Evolutionary conservation across 1,284 basidiomycete species (phyloP).

Genomic region (Malassezia arunalokei): DNA sequence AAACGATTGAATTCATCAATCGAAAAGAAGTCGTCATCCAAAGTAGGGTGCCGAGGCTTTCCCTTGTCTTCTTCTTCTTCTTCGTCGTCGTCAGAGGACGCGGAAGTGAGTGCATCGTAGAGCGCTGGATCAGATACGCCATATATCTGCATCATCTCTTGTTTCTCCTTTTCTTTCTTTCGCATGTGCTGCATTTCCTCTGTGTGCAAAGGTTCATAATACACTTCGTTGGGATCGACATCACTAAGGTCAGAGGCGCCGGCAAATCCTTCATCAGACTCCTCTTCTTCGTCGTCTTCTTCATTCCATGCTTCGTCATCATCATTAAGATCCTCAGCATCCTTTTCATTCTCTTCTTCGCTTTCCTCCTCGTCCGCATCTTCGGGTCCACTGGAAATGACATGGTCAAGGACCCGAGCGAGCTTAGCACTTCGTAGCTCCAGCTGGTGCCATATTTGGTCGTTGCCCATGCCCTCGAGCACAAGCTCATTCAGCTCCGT

Average conservation of each 20-base stretch:
- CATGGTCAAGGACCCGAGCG: conserved; percentile 24
- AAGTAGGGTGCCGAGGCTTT: conserved; percentile 50
- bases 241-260: conserved; percentile 42
- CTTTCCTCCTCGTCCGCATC: conserved; percentile 35
- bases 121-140: conserved; percentile 7
- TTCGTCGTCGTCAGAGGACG: conserved; percentile 2
- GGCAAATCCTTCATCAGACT: conserved; percentile 24
- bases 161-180: conserved; percentile 28
- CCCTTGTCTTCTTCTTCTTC: conserved; percentile 16
- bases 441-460: conserved; percentile 74
- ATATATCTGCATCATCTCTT: conserved; percentile 20
- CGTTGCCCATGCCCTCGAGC: conserved; percentile 68
- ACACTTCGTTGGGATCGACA: conserved; percentile 27
- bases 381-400: conserved; percentile 43
- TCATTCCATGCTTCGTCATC: conserved; percentile 20
- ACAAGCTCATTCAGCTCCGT: conserved; percentile 68
- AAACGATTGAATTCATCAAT: conserved; percentile 77
- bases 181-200: conserved; percentile 34
- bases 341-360: conserved; percentile 10
- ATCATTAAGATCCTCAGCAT: conserved; percentile 17
- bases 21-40: conserved; percentile 91
- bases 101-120: conserved; percentile 9
- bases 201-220: conserved; percentile 35
- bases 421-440: conserved; percentile 31
- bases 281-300: conserved; percentile 28